phyloP scores from a whole-genome alignment of 2,329 filamentous ascomycete species.

The Beauveria asiatica region DNA sequence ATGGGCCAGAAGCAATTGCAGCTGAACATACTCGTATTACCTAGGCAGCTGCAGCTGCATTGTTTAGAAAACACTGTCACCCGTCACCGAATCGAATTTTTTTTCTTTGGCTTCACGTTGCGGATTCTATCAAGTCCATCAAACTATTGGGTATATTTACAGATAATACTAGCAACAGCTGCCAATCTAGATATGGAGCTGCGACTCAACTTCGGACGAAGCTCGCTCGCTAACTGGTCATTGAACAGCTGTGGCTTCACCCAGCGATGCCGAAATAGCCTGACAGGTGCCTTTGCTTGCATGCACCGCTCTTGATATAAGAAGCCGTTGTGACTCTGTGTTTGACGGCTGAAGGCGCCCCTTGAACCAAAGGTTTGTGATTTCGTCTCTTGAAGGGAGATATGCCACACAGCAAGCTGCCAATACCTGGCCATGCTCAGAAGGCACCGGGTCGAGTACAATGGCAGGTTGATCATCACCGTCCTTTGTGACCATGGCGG shows the following conservation, averaged over 20 bases:
- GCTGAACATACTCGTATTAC: background rate
- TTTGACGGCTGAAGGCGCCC: slow-evolving; percentile 46
- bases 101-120: background rate
- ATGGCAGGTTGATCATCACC: slow-evolving; percentile 32
- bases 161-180: background rate
- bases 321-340: slow-evolving; percentile 22
- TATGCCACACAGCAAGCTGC: slow-evolving; percentile 89
- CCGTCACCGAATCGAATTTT: background rate
- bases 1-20: no score
- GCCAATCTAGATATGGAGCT: background rate
- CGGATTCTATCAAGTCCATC: background rate
- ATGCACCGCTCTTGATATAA: slow-evolving; percentile 33
- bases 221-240: background rate
- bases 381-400: slow-evolving; percentile 75
- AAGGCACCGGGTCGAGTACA: slow-evolving; percentile 73
- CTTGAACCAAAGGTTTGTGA: slow-evolving; percentile 92
- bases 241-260: slow-evolving; percentile 22
- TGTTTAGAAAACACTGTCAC: background rate
- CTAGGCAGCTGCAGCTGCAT: background rate
- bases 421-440: slow-evolving; percentile 67
- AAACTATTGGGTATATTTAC: background rate
- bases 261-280: slow-evolving; percentile 25
- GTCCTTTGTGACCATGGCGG: slow-evolving; percentile 55
- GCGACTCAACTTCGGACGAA: background rate
- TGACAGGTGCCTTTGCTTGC: slow-evolving; percentile 30